Base-by-base conservation (phyloP, 768 basidiomycete genomes). In the Termitomyces sp. region DNA sequence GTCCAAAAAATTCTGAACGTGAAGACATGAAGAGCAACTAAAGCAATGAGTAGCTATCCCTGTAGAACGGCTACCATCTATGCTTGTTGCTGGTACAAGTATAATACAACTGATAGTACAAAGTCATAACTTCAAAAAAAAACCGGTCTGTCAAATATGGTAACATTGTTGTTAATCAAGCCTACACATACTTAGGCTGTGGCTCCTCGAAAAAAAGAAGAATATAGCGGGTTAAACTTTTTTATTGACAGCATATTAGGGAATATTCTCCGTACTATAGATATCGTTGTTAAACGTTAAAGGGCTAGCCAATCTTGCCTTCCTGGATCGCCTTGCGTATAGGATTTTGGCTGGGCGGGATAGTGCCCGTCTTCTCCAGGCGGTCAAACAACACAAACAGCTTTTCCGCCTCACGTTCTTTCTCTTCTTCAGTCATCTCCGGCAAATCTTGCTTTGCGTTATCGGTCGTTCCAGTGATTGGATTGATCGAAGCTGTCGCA, bases 361-460 rank as follows among this genome's bases (percentile, higher is more conserved):
- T 64, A 43, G 83, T 80, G 21, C 92, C 90, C 44, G 76, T 85
- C 69, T 76, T 83, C 66, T 94, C 90, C 59, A 98, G 74, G 45
- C 95, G 77, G 59, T 97, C 91, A 64, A 99, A 98, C 19, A 98
- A 75, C 34, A 89, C 84, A 64, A 98, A 92, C 41, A 99, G 74
- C 65, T 86, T 87, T 75, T 98, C 95, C 52, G 94, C 88, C 72
- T 99, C 97, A 10, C 72, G 73, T 66, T 97, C 93, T 69, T 96
- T 97, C 77, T 99, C 96, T 66, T 95, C 94, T 30, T 95, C 87
- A 0, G 93, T 88, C 94, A 99, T 96, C 48, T 82, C 72, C 4
- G 72, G 75, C 9, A 66, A 45, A 6, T 67, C 68, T 17, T 75
- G 63, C 45, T 71, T 73, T 2, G 70, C 67, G 52, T 71, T 69